Evolutionary conservation across 345 rosid species (phyloP).

Genomic region (Salix suchowensis): DNA sequence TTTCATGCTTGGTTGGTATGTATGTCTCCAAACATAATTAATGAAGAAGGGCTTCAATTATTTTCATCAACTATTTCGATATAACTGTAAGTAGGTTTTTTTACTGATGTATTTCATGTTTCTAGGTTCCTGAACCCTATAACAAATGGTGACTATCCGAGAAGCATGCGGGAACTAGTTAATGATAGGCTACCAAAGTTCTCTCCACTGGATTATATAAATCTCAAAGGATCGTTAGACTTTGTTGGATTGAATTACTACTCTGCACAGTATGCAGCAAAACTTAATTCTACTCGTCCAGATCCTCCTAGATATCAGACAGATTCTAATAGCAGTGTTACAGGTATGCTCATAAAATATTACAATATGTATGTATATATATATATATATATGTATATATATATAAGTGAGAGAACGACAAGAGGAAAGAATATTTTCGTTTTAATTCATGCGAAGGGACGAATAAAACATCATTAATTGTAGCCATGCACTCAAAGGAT

Average conservation of each 20-base stretch:
- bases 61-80: no score
- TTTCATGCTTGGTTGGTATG: no score
- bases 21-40: no score
- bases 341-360: not conserved
- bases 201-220: not conserved
- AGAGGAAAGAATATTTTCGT: no score
- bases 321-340: not conserved
- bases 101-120: not conserved
- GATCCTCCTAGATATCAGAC: not conserved
- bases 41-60: no score
- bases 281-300: not conserved
- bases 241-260: slow-evolving; percentile 9
- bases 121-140: slow-evolving; percentile 3
- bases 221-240: not conserved
- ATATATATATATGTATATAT: no score
- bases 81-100: no score
- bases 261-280: not conserved
- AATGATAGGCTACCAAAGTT: not conserved
- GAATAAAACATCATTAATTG: no score
- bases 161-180: not conserved
- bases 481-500: no score
- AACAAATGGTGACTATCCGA: slow-evolving; percentile 2
- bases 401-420: no score
- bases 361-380: no score
- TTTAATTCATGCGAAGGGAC: no score